phyloP scores from a whole-genome alignment of 2,329 filamentous ascomycete species.

The Teratosphaeria zuluensis region DNA sequence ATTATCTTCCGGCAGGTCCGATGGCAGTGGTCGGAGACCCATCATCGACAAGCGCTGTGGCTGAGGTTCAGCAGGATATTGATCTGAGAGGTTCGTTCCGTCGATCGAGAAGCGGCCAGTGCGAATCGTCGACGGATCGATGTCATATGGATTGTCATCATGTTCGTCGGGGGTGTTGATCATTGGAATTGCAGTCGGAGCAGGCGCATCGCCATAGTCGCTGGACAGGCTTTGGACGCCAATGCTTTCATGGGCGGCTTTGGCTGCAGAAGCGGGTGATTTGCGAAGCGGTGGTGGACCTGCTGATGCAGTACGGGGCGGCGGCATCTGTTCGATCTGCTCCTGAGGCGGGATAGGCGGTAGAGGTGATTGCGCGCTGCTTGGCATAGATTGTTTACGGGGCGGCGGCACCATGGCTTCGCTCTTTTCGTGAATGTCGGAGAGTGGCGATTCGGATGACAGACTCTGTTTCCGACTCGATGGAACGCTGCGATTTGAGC shows the following conservation, averaged over 20 bases:
- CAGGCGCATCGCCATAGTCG: conserved; percentile 17
- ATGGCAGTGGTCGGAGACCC: conserved; percentile 73
- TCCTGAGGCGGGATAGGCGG: background rate
- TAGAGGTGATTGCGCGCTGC: background rate
- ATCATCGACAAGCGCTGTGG: conserved; percentile 26
- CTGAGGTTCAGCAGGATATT: conserved; percentile 5
- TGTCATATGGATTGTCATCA: conserved; percentile 13
- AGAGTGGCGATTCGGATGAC: conserved; percentile 5
- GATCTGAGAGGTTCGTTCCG: conserved; percentile 10
- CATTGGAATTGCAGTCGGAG: conserved; percentile 6
- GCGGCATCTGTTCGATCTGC: background rate
- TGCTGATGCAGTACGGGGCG: conserved; percentile 1
- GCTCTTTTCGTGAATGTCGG: conserved; percentile 5
- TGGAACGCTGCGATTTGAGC: conserved; percentile 6
- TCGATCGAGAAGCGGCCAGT: conserved; percentile 14
- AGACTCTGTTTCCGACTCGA: conserved; percentile 7
- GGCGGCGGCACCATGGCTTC: background rate
- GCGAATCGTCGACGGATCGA: conserved; percentile 17
- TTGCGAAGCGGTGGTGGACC: conserved; percentile 16
- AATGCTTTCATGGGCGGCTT: conserved; percentile 8
- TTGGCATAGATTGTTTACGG: conserved; percentile 5
- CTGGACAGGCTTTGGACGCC: conserved; percentile 13
- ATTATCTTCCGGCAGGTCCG: conserved; percentile 77
- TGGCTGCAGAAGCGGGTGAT: conserved; percentile 10
- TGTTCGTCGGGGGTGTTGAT: conserved; percentile 10